Base-by-base conservation (phyloP, 2,329 filamentous ascomycete species). In the Calonectria ilicicola region DNA sequence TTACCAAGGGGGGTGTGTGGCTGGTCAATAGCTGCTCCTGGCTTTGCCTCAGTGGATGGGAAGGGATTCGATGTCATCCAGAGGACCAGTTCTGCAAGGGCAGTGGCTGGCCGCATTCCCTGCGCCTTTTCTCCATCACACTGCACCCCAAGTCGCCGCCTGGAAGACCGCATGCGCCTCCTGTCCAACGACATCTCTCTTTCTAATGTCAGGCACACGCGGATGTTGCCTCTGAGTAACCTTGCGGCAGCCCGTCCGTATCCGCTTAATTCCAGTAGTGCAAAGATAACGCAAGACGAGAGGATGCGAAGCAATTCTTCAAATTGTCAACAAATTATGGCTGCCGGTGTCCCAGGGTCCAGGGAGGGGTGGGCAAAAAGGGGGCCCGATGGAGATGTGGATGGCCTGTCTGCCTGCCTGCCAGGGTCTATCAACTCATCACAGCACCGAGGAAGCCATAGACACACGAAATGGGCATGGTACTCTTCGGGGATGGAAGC, bases 121-220 rank as follows among this genome's bases (percentile, higher is more conserved):
- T 78, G 74, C 76, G 77, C 78, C 74, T 78, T 69, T 67, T 75
- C 74, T 77, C 76, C 77, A 78, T 78, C 75, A 65, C 68, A 77
- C 69, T 71, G 68, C 72, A 78, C 35, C 19, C 58, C 60, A 56
- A 64, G 27, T 44, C 51, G 58, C 26, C 38, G 35, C 38, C 29
- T 23, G 26, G n/a, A 38, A 58, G n/a, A 46, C 49, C 47, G 53
- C 53, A 68, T 63, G 44, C 47, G 26, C 47, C 64, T 51, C 64
- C 26, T 44, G 47, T 66, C 35, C 46, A 38, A 63, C 56, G 46
- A 32, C 29, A 17, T 35, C 21, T 58, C 47, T 8, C 17, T 53
- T 53, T 40, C 21, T 56, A 21, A 66, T 42, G 19, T 29, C 46
- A 58, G 38, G 40, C 62, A 44, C 66, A 23, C 53, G 21, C 46